A percentile compares a stretch with the other conserved stretches of the same genome.
These are phyloP conservation scores for Colletotrichum trifolii DNA, from an alignment of 2,329 filamentous ascomycete genomes.

Conservation along the genomic window DNA sequence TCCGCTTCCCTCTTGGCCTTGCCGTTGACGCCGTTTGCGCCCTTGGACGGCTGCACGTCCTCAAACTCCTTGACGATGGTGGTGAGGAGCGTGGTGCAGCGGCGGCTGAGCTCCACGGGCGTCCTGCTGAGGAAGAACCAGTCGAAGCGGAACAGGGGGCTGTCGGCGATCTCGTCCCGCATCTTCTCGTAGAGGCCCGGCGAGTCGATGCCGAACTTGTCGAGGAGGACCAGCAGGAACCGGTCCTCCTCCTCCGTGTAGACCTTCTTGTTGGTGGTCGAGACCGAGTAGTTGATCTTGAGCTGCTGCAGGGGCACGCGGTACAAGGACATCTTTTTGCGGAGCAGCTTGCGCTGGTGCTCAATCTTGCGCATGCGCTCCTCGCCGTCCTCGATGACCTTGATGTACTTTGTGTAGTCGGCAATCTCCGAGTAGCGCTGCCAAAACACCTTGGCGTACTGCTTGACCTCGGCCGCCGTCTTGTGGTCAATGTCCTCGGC, in stretches of 20 bases:
- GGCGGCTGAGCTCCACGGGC: constrained; percentile 88
- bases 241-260: constrained; percentile 99
- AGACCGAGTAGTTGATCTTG: constrained; percentile 98
- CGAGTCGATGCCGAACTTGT: constrained; percentile 91
- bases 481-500: constrained; percentile 93
- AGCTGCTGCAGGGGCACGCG: constrained; percentile 97
- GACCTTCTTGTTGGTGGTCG: constrained; percentile 99
- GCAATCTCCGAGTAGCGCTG: constrained; percentile 90
- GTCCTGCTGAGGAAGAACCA: constrained; percentile 99
- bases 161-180: constrained; percentile 96
- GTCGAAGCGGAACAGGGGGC: constrained; percentile 95
- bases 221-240: constrained; percentile 92
- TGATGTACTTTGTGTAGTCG: constrained; percentile 89
- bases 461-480: constrained; percentile 83
- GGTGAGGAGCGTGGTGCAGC: constrained; percentile 93
- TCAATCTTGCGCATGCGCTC: constrained; percentile 89
- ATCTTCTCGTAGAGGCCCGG: constrained; percentile 93
- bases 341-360: constrained; percentile 91
- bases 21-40: constrained; percentile 71
- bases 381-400: constrained; percentile 91
- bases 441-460: constrained; percentile 97
- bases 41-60: constrained; percentile 64
- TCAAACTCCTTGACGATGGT: constrained; percentile 97
- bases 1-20: constrained; percentile 79
- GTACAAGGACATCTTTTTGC: constrained; percentile 96